Evolutionary conservation across 2,329 filamentous ascomycete genomes (phyloP).

Genomic region (Aspergillus alliaceus): DNA sequence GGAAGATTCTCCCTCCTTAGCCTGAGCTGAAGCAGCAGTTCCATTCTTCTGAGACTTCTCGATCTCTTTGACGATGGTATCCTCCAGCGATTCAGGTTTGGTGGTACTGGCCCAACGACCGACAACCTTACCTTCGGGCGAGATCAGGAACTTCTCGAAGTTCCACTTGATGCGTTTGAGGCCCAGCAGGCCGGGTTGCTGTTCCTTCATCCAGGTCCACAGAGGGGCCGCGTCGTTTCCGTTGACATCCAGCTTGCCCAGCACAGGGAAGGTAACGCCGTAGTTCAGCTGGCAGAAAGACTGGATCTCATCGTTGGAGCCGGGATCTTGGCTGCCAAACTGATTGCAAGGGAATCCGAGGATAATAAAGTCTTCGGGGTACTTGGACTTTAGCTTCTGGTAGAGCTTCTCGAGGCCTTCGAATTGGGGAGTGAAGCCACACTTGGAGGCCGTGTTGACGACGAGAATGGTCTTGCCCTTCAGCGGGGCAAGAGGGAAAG

Average conservation of each 20-base stretch:
- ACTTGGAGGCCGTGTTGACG: conserved; percentile 98
- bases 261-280: conserved; percentile 85
- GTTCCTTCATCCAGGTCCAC: conserved; percentile 70
- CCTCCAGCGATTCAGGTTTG: conserved; percentile 80
- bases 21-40: conserved; percentile 24
- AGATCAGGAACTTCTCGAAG: conserved; percentile 97
- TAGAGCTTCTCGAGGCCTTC: conserved; percentile 87
- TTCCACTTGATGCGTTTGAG: conserved; percentile 98
- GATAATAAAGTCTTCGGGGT: conserved; percentile 78
- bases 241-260: conserved; percentile 93
- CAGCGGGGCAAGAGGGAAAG: conserved; percentile 69
- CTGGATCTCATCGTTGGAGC: conserved; percentile 76
- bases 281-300: conserved; percentile 91
- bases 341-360: conserved; percentile 99
- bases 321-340: conserved; percentile 88
- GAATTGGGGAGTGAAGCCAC: conserved; percentile 97
- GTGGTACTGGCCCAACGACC: conserved; percentile 83
- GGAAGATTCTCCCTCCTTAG: conserved; percentile 10
- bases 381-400: conserved; percentile 67
- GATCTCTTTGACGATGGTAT: conserved; percentile 72
- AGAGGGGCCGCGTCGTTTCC: conserved; percentile 77
- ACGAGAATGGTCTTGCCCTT: conserved; percentile 92
- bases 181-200: conserved; percentile 80
- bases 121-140: conserved; percentile 81
- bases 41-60: conserved; percentile 51